Evolutionary conservation across 1,284 basidiomycete genomes (phyloP).

Genomic region (Takashimella tepidaria): DNA sequence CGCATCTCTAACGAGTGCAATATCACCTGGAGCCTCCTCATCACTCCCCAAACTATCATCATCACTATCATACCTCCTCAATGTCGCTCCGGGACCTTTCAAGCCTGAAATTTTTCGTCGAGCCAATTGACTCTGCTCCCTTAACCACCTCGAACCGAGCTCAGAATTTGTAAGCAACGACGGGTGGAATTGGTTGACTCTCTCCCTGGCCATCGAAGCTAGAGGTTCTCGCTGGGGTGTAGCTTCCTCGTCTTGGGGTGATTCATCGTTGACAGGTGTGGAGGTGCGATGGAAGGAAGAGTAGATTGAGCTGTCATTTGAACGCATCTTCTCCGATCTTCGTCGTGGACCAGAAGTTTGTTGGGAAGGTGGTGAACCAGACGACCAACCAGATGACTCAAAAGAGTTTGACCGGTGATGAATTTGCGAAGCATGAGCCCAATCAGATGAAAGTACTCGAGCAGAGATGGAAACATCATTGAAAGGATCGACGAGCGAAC

Average conservation of each 20-base stretch:
- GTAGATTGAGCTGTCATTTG: background rate
- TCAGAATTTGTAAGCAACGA: slow-evolving; percentile 48
- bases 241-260: too few species aligned
- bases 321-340: background rate
- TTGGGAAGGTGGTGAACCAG: background rate
- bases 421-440: too few species aligned
- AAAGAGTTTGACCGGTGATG: background rate
- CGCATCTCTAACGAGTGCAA: slow-evolving; percentile 41
- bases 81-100: slow-evolving; percentile 6
- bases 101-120: slow-evolving; percentile 22
- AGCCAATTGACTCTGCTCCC: slow-evolving; percentile 63
- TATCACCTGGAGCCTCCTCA: slow-evolving; percentile 36
- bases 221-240: background rate
- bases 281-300: background rate
- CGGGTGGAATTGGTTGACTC: slow-evolving; percentile 13
- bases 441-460: too few species aligned
- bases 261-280: background rate
- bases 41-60: slow-evolving; percentile 38
- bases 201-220: background rate
- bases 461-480: background rate
- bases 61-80: slow-evolving; percentile 30
- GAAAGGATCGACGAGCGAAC: background rate
- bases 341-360: background rate
- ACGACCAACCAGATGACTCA: background rate
- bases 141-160: slow-evolving; percentile 71